Base-by-base conservation (phyloP, 1,139 yeast genomes). In the Kodamaea sp. region DNA sequence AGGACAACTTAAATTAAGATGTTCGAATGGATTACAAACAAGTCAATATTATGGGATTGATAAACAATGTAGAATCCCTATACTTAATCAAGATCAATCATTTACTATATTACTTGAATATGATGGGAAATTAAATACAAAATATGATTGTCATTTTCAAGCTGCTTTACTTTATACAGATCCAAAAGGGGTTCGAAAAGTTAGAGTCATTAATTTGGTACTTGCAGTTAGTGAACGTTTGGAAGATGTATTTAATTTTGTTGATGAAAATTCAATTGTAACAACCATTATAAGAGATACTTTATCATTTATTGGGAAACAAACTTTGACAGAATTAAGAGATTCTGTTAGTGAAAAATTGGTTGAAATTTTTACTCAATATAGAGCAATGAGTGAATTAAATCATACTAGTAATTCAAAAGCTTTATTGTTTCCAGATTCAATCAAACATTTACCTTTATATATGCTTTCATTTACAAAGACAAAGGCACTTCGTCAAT, bases 101-200 rank as follows among this genome's bases (percentile, higher is more conserved):
- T 62, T 88, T 42, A 84, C 88, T 4, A 81, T 87, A 2, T 70
- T 87, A 38, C 79, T 92, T 51, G 73, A 72, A 39, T 84, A 87
- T 52, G 97, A 89, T 55, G 90, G 89, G 1, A 81, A 78, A 45
- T 70, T 94, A 33, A 78, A 81, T 42, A 70, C 85, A 3, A 79
- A 79, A 43, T 72, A 76, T 29, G 96, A 88, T 58, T 87, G 89
- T 31, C 95, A 88, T 59, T 88, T 90, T 69, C 99, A 92, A 63
- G 85, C 88, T 2, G 97, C 97, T 0, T 52, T 92, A 32, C 68
- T 94, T 39, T 89, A 88, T 58, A 92, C 97, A 0, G 85, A 90
- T 38, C 56, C 70, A 3, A 70, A 70, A 39, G 98, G 99, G 25
- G 64, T 72, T 8, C 71, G 97, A 49, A 83, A 87, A 48, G 94